A percentile compares a stretch with the other conserved stretches of the same genome.
phyloP scores from a whole-genome alignment of 2,329 filamentous ascomycete genomes.

The Epichloe typhina region DNA sequence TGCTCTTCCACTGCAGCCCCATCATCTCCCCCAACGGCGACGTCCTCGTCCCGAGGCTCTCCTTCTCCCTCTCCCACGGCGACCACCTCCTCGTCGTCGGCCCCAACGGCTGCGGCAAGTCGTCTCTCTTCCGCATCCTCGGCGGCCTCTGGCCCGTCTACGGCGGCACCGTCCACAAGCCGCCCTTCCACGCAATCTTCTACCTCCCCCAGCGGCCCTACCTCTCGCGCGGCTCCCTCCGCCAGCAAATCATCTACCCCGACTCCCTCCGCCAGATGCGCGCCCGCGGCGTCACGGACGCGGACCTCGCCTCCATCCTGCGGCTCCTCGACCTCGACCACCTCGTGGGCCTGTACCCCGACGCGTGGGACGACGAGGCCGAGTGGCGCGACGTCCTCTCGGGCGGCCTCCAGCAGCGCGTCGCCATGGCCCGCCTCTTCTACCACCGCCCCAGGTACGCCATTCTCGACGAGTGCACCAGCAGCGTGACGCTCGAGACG shows the following conservation, averaged over 20 bases:
- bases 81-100: constrained; percentile 92
- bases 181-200: constrained; percentile 85
- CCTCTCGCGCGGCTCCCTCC: constrained; percentile 77
- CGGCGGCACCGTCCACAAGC: constrained; percentile 84
- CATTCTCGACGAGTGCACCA: constrained; percentile 94
- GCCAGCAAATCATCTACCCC: constrained; percentile 94
- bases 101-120: constrained; percentile 95
- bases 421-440: constrained; percentile 91
- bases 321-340: constrained; percentile 69
- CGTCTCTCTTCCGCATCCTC: constrained; percentile 87
- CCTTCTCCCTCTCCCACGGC: constrained; percentile 73
- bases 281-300: constrained; percentile 68
- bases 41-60: constrained; percentile 72
- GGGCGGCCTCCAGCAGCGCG: constrained; percentile 84
- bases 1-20: constrained; percentile 34
- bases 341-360: constrained; percentile 61
- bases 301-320: constrained; percentile 65
- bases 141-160: constrained; percentile 97
- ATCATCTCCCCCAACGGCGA: constrained; percentile 97
- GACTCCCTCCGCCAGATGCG: constrained; percentile 82
- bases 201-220: constrained; percentile 94
- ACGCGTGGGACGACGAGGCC: constrained; percentile 83
- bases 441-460: constrained; percentile 89
- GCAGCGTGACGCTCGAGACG: constrained; percentile 84
- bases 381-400: constrained; percentile 95